Evolutionary conservation across 768 basidiomycete genomes (phyloP).

Genomic region (Tubosaeta sp.): DNA sequence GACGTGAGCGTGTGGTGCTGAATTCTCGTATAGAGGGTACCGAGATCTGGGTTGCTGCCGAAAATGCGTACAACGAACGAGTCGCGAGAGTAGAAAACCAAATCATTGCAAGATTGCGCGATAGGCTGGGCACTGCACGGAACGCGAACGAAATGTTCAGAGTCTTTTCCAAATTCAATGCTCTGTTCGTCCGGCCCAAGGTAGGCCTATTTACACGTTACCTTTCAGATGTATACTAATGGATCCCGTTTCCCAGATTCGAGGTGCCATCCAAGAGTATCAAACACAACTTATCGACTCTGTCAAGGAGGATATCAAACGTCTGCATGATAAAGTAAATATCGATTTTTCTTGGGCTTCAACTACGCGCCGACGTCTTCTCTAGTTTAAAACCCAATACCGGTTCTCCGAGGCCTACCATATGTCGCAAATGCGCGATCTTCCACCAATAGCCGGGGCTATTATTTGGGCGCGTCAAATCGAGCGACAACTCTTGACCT

Average conservation of each 20-base stretch:
- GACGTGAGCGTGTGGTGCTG: neutral
- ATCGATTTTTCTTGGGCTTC: neutral
- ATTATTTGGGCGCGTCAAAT: conserved; percentile 99
- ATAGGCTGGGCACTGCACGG: conserved; percentile 88
- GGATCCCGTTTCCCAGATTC: conserved; percentile 51
- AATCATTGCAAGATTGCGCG: conserved; percentile 90
- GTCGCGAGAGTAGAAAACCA: conserved; percentile 98
- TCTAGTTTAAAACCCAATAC: conserved; percentile 92
- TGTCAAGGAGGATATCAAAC: conserved; percentile 97
- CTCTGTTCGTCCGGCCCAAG: conserved; percentile 93
- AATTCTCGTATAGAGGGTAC: conserved; percentile 69
- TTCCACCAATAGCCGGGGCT: conserved; percentile 96
- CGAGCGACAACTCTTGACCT: conserved; percentile 89
- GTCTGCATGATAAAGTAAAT: conserved; percentile 82
- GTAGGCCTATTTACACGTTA: conserved; percentile 36
- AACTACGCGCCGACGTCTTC: neutral
- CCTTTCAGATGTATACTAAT: neutral
- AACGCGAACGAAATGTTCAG: conserved; percentile 99
- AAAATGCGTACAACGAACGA: conserved; percentile 96
- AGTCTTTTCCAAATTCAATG: conserved; percentile 98
- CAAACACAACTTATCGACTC: conserved; percentile 98
- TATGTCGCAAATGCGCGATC: conserved; percentile 98
- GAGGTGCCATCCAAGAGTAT: conserved; percentile 98
- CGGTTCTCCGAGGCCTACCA: conserved; percentile 94
- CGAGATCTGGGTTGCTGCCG: conserved; percentile 96